Evolutionary conservation across 371 early-diverging fungal species (phyloP), one percentile per base, ranked within the genome.

Genomic region (Mucor piriformis): DNA sequence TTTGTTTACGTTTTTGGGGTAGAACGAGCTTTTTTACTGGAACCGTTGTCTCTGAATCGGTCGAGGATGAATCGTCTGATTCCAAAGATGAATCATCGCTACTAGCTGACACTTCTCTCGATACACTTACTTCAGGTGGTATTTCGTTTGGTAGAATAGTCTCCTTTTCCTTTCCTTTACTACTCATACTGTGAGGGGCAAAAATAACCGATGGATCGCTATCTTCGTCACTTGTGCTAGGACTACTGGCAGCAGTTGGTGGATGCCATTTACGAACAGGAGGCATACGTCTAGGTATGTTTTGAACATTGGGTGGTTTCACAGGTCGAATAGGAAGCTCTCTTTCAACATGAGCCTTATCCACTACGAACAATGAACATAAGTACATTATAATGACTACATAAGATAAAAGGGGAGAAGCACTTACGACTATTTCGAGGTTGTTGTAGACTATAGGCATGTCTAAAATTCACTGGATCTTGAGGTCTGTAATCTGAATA

Each of bases 381-480:
- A 46, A 3, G 18, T 18, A 10, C 11, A 5, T 42, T n/a, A 38
- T 6, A 11, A 13, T 7, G 15, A 13, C 7, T 38, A 15, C 15
- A 38, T 38, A 38, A 15, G 15, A 3, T 18, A 20, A 18, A 42
- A 20, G 8, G 6, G 3, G 4, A 42, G n/a, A 42, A 42, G 3
- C 2, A 46, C 46, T 46, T 24, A 46, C 46, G 21, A 24, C 25
- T 46, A 24, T 46, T 46, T 1, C 12, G 3, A 24, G 25, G 15
- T 24, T 46, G 34, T 16, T 20, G 8, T 1, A 38, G 7, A 4
- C 23, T 29, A 43, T 61, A 61, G 4, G 61, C 57, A 37, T 66
- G 66, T 49, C 66, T 57, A 29, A 66, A 66, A 15, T 66, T 66
- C 6, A 61, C 44, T 32, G 62, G 61, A 37, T 66, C 66, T 3